phyloP scores from a whole-genome alignment of 768 basidiomycete genomes.

The Leccinum barrowsii region DNA sequence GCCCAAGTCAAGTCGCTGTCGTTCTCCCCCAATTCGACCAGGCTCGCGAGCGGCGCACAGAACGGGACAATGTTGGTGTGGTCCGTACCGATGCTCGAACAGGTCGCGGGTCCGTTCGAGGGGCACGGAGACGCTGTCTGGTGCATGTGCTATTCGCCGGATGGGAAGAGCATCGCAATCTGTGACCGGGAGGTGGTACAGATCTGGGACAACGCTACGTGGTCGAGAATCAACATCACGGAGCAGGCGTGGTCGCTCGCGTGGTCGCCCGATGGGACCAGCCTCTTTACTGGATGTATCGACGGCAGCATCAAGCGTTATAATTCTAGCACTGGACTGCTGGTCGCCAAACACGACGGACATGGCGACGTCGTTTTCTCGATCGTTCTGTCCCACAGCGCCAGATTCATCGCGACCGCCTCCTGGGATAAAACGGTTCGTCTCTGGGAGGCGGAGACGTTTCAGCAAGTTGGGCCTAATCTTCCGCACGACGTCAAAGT shows the following conservation, averaged over 20 bases:
- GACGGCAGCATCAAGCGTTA: constrained; percentile 15
- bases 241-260: constrained; percentile 22
- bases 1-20: constrained; percentile 11
- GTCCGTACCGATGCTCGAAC: constrained; percentile 9
- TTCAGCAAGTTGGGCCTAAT: constrained; percentile 14
- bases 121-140: constrained; percentile 14
- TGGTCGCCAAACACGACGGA: constrained; percentile 1
- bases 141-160: constrained; percentile 18
- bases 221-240: not conserved
- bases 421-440: constrained; percentile 29
- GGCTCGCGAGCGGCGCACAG: constrained; percentile 14
- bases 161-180: constrained; percentile 18
- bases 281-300: constrained; percentile 17
- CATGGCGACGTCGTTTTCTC: constrained; percentile 20
- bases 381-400: constrained; percentile 17
- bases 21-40: constrained; percentile 17
- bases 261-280: constrained; percentile 16
- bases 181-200: constrained; percentile 18
- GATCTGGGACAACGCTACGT: constrained; percentile 13
- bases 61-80: constrained; percentile 19
- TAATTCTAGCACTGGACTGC: constrained; percentile 3
- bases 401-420: constrained; percentile 24
- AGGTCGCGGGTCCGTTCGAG: constrained; percentile 4
- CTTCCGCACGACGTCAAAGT: constrained; percentile 13
- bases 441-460: constrained; percentile 23